These are phyloP conservation scores for Candida tunisiensis DNA, from an alignment of 1,139 yeast genomes.

Conservation along the genomic window DNA sequence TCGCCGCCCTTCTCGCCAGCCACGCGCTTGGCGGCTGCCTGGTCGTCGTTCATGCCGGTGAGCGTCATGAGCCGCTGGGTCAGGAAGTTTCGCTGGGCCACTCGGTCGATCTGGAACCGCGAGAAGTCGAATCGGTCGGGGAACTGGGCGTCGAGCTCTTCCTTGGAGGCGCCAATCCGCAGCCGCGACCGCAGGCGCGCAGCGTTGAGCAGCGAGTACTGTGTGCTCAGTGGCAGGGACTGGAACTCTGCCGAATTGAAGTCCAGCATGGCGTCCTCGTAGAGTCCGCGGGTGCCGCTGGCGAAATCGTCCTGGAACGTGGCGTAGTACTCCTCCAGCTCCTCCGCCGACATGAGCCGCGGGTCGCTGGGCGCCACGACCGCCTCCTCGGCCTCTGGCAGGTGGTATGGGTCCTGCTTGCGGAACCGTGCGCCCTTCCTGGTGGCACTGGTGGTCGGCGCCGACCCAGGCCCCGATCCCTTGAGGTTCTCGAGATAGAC, in stretches of 20 bases:
- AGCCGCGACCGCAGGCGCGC: slow-evolving; percentile 71
- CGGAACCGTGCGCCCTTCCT: too few species aligned
- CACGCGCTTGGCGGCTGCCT: slow-evolving; percentile 39
- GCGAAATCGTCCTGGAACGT: slow-evolving; percentile 51
- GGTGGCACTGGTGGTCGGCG: too few species aligned
- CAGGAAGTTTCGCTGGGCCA: slow-evolving; percentile 74
- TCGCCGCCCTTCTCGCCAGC: slow-evolving; percentile 72
- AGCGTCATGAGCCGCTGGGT: slow-evolving; percentile 79
- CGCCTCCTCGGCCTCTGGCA: slow-evolving; percentile 45
- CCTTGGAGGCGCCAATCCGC: slow-evolving; percentile 88
- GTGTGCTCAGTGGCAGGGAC: slow-evolving; percentile 53
- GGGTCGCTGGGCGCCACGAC: slow-evolving; percentile 32
- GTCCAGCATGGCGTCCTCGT: slow-evolving; percentile 15
- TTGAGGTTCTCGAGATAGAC: too few species aligned
- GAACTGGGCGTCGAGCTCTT: slow-evolving; percentile 64
- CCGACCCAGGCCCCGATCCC: slow-evolving; percentile 6
- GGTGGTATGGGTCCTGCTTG: slow-evolving; percentile 61
- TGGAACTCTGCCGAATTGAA: slow-evolving; percentile 22
- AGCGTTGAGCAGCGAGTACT: slow-evolving; percentile 74
- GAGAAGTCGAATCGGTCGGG: slow-evolving; percentile 85
- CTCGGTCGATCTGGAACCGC: slow-evolving; percentile 83
- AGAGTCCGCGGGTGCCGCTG: too few species aligned
- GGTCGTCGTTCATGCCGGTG: slow-evolving; percentile 62
- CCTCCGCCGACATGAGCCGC: slow-evolving; percentile 60
- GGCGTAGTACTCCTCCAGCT: slow-evolving; percentile 41